Conservation (phyloP, 805 yeast species). For the Kazachstania viticola region DNA sequence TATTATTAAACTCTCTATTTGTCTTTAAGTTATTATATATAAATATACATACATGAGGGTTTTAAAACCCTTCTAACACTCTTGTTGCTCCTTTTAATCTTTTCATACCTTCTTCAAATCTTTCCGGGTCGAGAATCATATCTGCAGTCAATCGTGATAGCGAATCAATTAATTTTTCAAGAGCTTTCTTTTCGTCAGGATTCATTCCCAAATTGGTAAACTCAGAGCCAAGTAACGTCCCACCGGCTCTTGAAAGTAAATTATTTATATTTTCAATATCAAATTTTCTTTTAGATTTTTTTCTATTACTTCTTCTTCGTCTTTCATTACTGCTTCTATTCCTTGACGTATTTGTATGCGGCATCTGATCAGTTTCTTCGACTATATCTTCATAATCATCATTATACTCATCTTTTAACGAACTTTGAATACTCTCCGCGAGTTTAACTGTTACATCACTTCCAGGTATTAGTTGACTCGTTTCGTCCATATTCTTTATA, state of each 20-base stretch:
- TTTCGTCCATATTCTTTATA: no score
- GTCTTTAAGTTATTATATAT: not conserved
- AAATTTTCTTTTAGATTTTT: slow-evolving; percentile 7
- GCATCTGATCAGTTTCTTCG: no score
- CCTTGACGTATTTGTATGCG: not conserved
- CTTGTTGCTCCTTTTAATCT: slow-evolving; percentile 73
- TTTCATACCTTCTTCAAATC: slow-evolving; percentile 69
- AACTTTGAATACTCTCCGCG: no score
- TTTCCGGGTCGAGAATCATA: slow-evolving; percentile 74
- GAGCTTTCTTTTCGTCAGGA: slow-evolving; percentile 58
- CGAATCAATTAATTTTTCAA: slow-evolving; percentile 80
- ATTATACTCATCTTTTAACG: no score
- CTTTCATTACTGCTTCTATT: not conserved
- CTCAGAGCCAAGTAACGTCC: slow-evolving; percentile 40
- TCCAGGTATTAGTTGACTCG: no score
- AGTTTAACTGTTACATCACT: no score
- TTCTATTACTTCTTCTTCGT: not conserved
- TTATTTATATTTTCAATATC: slow-evolving; percentile 28
- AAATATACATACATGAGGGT: not conserved
- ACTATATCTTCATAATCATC: no score
- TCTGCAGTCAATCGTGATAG: slow-evolving; percentile 79
- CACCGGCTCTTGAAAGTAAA: slow-evolving; percentile 30
- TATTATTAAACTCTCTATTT: no score
- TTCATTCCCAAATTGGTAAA: slow-evolving; percentile 67
- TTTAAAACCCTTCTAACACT: slow-evolving; percentile 73